Conservation (phyloP, 2,329 filamentous ascomycete species). For the Fonsecaea pugnacius region DNA sequence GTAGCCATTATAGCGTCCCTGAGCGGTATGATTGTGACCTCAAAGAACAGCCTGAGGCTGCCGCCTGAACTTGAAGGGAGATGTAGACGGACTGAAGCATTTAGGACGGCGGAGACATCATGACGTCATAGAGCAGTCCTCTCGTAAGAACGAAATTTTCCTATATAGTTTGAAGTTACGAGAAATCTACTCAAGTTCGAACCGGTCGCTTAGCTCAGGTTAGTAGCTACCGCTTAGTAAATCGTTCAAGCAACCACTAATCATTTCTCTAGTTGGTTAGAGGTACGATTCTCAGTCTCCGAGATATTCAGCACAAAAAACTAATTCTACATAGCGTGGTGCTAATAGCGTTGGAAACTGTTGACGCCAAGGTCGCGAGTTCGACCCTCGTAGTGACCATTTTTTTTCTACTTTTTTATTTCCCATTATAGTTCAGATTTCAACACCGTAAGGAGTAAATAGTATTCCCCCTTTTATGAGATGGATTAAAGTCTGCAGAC, state of each 20-base stretch:
- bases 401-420: neutral
- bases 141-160: neutral
- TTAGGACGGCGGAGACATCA: slow-evolving; percentile 1
- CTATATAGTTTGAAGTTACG: neutral
- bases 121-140: neutral
- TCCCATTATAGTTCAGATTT: neutral
- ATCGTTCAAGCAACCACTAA: neutral
- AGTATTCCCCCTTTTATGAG: neutral
- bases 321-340: too few relatives aligned
- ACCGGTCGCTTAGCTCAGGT: neutral
- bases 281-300: too few relatives aligned
- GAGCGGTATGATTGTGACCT: slow-evolving; percentile 19
- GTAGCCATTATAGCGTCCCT: slow-evolving; percentile 21
- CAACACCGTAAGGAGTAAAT: neutral
- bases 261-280: neutral
- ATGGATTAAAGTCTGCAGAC: neutral
- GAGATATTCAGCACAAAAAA: too few relatives aligned
- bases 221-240: neutral
- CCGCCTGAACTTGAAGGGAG: slow-evolving; percentile 20
- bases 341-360: neutral
- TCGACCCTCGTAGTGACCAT: slow-evolving; percentile 1
- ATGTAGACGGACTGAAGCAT: slow-evolving; percentile 22
- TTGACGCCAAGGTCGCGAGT: neutral
- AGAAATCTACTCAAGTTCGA: neutral
- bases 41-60: slow-evolving; percentile 20